These are phyloP conservation scores for Parmelia sp. DNA, from an alignment of 495 filamentous ascomycete genomes.

Conservation along the genomic window DNA sequence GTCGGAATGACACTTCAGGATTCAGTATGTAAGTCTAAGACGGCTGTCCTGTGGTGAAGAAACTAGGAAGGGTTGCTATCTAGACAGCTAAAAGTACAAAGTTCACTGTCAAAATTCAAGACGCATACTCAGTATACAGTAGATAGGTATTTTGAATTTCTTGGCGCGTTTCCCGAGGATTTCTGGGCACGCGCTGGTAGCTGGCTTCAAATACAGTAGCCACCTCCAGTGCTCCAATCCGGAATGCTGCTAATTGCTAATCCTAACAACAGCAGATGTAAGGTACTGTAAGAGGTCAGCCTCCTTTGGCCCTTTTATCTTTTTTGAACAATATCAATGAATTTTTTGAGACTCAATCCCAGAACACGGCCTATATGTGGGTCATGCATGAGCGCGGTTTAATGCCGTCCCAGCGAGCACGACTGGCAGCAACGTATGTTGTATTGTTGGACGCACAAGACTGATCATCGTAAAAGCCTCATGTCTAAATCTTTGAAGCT, in stretches of 20 bases:
- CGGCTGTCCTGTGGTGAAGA: no score
- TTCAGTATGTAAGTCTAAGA: not conserved
- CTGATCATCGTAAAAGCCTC: not conserved
- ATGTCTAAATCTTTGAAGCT: not conserved
- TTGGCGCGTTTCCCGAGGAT: conserved; percentile 1
- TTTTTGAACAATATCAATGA: no score
- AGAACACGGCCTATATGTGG: no score
- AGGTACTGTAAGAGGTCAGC: no score
- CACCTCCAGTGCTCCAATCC: no score
- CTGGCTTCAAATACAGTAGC: not conserved
- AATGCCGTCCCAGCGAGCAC: not conserved
- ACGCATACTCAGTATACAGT: no score
- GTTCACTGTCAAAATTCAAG: not conserved
- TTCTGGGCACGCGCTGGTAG: not conserved
- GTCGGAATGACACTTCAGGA: not conserved
- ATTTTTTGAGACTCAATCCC: no score
- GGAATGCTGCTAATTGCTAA: no score
- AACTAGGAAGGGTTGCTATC: no score
- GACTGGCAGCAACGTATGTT: not conserved
- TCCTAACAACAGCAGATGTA: no score
- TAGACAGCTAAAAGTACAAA: not conserved
- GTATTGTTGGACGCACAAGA: not conserved
- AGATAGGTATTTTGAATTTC: not conserved
- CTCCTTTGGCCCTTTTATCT: not conserved
- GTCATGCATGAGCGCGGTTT: not conserved